phyloP scores from a whole-genome alignment of 2,329 filamentous ascomycete genomes.

The Colletotrichum lentis region DNA sequence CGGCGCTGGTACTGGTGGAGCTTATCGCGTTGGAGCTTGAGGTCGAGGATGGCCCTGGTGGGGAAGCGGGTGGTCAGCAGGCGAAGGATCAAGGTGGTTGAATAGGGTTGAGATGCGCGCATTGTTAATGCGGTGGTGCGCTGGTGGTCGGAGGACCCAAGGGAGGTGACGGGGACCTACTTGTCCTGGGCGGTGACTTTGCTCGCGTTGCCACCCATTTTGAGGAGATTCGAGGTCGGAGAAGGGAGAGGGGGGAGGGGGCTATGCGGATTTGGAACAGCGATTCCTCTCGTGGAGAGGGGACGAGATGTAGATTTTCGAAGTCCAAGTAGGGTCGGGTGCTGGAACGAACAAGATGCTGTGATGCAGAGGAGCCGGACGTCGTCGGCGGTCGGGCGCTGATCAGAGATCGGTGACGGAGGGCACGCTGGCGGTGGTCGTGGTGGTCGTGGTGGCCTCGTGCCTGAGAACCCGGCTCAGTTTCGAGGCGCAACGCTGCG shows the following conservation, averaged over 20 bases:
- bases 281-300: background rate
- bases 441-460: slow-evolving; percentile 22
- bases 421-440: background rate
- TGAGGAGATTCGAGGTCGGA: slow-evolving; percentile 7
- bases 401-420: slow-evolving; percentile 15
- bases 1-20: slow-evolving; percentile 95
- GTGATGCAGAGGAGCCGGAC: background rate
- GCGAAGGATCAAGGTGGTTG: background rate
- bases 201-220: slow-evolving; percentile 65
- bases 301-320: background rate
- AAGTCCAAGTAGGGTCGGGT: background rate
- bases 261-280: background rate
- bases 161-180: slow-evolving; percentile 57
- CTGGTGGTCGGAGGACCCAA: background rate
- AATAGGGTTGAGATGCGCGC: slow-evolving; percentile 32
- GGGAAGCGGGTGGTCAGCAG: background rate
- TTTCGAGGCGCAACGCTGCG: slow-evolving; percentile 34
- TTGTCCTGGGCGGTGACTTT: slow-evolving; percentile 81
- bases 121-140: slow-evolving; percentile 14
- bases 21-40: slow-evolving; percentile 97
- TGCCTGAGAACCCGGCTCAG: slow-evolving; percentile 27
- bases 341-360: background rate
- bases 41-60: slow-evolving; percentile 91
- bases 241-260: background rate
- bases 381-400: slow-evolving; percentile 24